Evolutionary conservation across 106 monocot genomes (phyloP).

Genomic region (Cymbidium sinense): DNA sequence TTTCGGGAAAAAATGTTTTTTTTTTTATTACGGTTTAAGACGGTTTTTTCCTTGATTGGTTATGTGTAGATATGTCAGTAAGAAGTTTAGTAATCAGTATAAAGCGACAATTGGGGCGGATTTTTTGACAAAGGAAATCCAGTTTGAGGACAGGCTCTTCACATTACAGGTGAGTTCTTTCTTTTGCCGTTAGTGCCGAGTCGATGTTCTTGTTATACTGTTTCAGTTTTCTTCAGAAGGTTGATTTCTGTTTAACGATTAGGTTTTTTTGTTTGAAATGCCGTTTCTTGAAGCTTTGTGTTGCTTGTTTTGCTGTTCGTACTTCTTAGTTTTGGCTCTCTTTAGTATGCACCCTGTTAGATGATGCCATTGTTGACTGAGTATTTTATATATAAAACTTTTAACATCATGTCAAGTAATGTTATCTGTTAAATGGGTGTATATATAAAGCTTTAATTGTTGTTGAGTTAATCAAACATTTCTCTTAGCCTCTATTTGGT

Average conservation of each 20-base stretch:
- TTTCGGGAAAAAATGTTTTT: background rate
- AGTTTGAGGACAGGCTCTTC: slow-evolving; percentile 61
- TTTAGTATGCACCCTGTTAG: background rate
- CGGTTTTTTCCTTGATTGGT: slow-evolving; percentile 1
- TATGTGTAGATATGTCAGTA: slow-evolving; percentile 32
- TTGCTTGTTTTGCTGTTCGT: background rate
- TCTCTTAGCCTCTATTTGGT: background rate
- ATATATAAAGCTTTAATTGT: background rate
- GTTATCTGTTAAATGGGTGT: background rate
- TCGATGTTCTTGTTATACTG: background rate
- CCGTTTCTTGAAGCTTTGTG: background rate
- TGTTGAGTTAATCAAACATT: background rate
- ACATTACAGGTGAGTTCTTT: slow-evolving; percentile 30
- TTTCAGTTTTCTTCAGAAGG: background rate
- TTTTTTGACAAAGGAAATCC: slow-evolving; percentile 76
- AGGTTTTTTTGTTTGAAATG: background rate
- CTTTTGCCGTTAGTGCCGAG: background rate
- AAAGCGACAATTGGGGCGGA: slow-evolving; percentile 77
- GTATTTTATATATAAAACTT: background rate
- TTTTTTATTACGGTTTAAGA: background rate
- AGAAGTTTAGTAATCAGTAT: slow-evolving; percentile 68
- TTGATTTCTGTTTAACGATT: background rate
- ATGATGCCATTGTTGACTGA: background rate
- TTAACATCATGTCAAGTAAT: background rate
- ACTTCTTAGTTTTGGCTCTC: background rate